These are phyloP conservation scores for Phaeosphaeriaceae sp. DNA, from an alignment of 2,329 filamentous ascomycete genomes.

Conservation along the genomic window DNA sequence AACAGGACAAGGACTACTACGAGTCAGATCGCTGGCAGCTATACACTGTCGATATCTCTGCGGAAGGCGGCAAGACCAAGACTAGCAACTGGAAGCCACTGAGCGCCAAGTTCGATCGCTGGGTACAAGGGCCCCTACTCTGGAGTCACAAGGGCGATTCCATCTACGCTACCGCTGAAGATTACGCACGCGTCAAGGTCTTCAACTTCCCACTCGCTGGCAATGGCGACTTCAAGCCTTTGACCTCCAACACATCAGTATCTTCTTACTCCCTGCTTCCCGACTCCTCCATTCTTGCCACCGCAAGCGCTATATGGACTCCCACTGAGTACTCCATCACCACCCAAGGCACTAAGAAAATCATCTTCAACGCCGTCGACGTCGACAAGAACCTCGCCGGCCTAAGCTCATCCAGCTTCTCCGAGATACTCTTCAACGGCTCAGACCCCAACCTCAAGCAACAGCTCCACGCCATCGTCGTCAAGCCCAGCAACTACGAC, in stretches of 20 bases:
- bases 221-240: conserved; percentile 55
- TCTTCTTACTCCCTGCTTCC: conserved; percentile 61
- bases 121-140: conserved; percentile 32
- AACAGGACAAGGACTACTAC: conserved; percentile 68
- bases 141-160: conserved; percentile 43
- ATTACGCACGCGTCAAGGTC: conserved; percentile 52
- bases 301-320: conserved; percentile 41
- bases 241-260: conserved; percentile 51
- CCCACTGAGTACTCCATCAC: conserved; percentile 41
- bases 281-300: conserved; percentile 59
- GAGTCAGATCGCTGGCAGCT: conserved; percentile 77
- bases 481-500: conserved; percentile 70
- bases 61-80: conserved; percentile 22
- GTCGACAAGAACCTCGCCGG: conserved; percentile 70
- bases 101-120: conserved; percentile 39
- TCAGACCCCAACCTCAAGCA: conserved; percentile 60
- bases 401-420: conserved; percentile 66
- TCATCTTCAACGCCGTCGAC: conserved; percentile 65
- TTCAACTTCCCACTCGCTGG: conserved; percentile 67
- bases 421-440: conserved; percentile 75
- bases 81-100: conserved; percentile 41
- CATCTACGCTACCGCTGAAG: conserved; percentile 42
- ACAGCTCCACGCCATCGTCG: conserved; percentile 70
- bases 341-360: conserved; percentile 42
- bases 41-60: conserved; percentile 41